Evolutionary conservation across 495 filamentous ascomycete genomes (phyloP), one percentile per base, ranked within the genome.

Genomic region (Penicillium salamii): DNA sequence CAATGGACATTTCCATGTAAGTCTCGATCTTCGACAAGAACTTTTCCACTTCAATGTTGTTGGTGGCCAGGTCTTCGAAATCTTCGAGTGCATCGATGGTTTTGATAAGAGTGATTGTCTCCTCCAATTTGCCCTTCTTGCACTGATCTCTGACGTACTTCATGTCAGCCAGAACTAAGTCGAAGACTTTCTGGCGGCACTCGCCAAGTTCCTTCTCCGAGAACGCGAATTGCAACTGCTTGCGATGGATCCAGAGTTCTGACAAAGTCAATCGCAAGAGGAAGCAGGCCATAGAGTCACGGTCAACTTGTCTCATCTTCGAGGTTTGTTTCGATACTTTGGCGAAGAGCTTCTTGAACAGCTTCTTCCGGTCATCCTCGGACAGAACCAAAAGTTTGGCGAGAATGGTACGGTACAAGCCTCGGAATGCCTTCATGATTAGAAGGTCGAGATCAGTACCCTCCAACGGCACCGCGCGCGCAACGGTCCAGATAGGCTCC

Each of bases 11-110:
- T 36, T 69, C 66, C 42, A 72, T 63, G 46, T 70, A 69, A 34
- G 53, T 61, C 46, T 71, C 68, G 26, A 74, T 70, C 51, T 69
- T 69, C 31, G 57, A 60, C 38, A 72, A 29, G 46, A 68, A 69
- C 34, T 69, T 73, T 28, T 68, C 67, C 28, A 74, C 65, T 33
- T 72, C 66, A 7, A 53, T 54, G 46, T 71, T 65, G 46, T 67
- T 62, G 12, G 53, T 56, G 13, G 63, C 63, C 13, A 74, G 49
- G 38, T 73, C 72, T 43, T 76, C 71, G 34, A 76, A 75, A 38
- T 74, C 73, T 44, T 75, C 71, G 19, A 76, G 50, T 2, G 68
- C 65, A 59, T 75, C 70, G 32, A 75, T 63, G 11, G 62, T 72
- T 52, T 72, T 74, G 46, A 72, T 72, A 12, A 75, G 54, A 5